A percentile compares a stretch with the other conserved stretches of the same genome.
Conservation (phyloP, 306 rosid species). For the Castanea crenata region DNA sequence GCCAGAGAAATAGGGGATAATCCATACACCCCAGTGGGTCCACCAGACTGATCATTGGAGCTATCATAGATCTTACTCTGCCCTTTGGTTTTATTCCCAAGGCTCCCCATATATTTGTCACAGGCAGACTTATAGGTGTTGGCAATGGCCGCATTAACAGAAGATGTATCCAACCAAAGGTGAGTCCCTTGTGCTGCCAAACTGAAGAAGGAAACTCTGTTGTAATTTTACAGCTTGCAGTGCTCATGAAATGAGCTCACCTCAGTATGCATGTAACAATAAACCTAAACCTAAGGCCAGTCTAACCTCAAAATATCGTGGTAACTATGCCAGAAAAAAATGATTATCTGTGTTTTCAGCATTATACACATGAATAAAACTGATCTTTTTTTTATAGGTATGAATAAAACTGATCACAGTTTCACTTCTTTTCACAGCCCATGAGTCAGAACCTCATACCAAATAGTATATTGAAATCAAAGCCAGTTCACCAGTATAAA, state of each 20-base stretch:
- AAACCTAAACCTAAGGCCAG: neutral
- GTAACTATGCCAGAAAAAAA: neutral
- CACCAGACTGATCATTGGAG: constrained; percentile 39
- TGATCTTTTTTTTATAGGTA: neutral
- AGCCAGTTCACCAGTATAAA: neutral
- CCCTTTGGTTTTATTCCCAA: constrained; percentile 40
- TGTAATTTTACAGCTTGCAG: constrained; percentile 9
- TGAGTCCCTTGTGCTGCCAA: constrained; percentile 64
- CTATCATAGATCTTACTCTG: constrained; percentile 34
- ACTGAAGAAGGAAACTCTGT: constrained; percentile 44
- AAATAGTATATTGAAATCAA: neutral
- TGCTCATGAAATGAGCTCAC: neutral
- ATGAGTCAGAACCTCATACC: neutral
- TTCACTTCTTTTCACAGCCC: neutral
- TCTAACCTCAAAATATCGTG: neutral
- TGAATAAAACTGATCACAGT: neutral
- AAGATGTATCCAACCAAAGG: constrained; percentile 86
- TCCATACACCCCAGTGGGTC: constrained; percentile 50
- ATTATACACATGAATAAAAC: neutral
- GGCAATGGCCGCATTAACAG: constrained; percentile 89
- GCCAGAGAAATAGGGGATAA: constrained; percentile 70
- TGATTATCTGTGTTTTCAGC: neutral
- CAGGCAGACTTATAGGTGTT: constrained; percentile 71
- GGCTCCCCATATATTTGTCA: constrained; percentile 43
- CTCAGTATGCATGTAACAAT: neutral